Base-by-base conservation (phyloP, 2,329 filamentous ascomycete genomes). In the Alternaria arborescens region DNA sequence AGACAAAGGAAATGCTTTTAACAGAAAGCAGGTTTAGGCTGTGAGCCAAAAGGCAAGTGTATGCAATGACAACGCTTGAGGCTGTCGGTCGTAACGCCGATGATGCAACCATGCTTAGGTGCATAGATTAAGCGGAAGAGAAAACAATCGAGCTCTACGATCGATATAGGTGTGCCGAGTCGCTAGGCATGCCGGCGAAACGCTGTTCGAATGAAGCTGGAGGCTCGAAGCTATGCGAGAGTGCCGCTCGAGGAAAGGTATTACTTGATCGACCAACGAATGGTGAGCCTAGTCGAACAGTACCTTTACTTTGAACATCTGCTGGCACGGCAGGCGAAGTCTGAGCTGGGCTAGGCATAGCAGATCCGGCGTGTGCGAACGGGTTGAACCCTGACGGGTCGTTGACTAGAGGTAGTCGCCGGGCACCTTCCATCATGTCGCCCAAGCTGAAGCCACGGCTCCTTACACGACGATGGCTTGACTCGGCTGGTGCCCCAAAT, bases 401-500 rank as follows among this genome's bases (percentile, higher is more conserved):
- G 4, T 82, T 84, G 4, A 88, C 78, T 58, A 83, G 81, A 44
- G 85, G 80, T 34, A 88, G 79, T 53, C 83, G 81, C 52, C 81
- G 77, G 67, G 79, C 82, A 52, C 82, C 80, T 28, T 81, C 81
- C 62, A 81, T 82, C 60, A 86, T 83, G 53, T 87, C 85, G 51
- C 87, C 85, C 24, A 86, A 81, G 47, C 86, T 89, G 68, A 87
- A 88, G 55, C 87, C 87, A 43, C 88, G 85, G 67, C 84, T 87
- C 41, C 87, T 84, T 34, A 87, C 82, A 30, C 86, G 84, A 56
- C 85, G 84, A 66, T 86, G 82, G 54, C 84, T 83, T 10, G 81
- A 80, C 60, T 87, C 83, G 28, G 80, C 77, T 40, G 80, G 78
- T 34, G 78, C 78, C 55, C 80, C 78, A 63, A 85, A 83, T 8